phyloP scores from a whole-genome alignment of 2,329 filamentous ascomycete genomes.

The Cercospora sp. region DNA sequence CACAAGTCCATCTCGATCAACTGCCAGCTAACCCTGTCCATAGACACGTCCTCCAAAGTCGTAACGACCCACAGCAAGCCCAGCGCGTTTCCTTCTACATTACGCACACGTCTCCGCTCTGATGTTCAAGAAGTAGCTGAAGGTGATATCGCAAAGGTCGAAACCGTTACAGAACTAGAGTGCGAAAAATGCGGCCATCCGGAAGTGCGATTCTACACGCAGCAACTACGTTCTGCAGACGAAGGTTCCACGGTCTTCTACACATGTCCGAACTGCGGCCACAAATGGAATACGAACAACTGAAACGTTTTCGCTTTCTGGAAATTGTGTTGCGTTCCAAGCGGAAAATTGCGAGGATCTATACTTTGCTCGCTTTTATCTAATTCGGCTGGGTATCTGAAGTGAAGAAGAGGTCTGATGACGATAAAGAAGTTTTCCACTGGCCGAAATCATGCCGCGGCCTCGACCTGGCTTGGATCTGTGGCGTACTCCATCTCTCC shows the following conservation, averaged over 20 bases:
- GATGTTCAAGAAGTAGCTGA: constrained; percentile 78
- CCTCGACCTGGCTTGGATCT: constrained; percentile 58
- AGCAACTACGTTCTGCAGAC: constrained; percentile 88
- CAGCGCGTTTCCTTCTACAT: constrained; percentile 83
- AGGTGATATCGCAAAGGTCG: constrained; percentile 62
- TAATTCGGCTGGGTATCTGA: constrained; percentile 7
- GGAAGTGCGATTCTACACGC: constrained; percentile 80
- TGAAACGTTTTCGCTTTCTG: constrained; percentile 39
- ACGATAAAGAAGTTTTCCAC: not conserved
- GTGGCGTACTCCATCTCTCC: constrained; percentile 89
- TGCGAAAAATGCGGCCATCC: constrained; percentile 80
- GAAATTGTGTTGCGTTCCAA: not conserved
- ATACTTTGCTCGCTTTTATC: not conserved
- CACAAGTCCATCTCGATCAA: not conserved
- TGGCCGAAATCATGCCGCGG: constrained; percentile 23
- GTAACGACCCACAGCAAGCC: constrained; percentile 84
- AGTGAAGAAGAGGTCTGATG: not conserved
- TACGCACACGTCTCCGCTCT: constrained; percentile 77
- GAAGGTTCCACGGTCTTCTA: constrained; percentile 94
- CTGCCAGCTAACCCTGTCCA: not conserved
- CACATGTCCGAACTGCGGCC: constrained; percentile 74
- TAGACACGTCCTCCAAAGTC: constrained; percentile 73
- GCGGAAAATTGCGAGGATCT: not conserved
- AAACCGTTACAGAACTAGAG: constrained; percentile 65
- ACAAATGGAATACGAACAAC: constrained; percentile 71